These are phyloP conservation scores for Marasmius tenuissimus DNA, from an alignment of 1,284 basidiomycete species.

Conservation along the genomic window DNA sequence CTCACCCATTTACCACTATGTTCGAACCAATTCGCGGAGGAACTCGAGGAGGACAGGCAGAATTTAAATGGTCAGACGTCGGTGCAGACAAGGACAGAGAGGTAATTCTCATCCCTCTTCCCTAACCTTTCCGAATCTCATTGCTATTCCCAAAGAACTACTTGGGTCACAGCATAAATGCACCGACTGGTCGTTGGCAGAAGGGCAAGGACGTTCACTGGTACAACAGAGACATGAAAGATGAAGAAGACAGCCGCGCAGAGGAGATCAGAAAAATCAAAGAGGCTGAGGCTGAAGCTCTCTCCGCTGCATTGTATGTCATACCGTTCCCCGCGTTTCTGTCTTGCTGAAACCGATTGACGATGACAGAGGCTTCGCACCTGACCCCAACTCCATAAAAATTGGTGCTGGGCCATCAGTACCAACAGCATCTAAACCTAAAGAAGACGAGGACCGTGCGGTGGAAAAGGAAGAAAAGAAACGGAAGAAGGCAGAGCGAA, in stretches of 20 bases:
- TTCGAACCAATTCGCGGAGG: conserved; percentile 83
- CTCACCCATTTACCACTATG: conserved; percentile 40
- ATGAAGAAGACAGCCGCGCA: conserved; percentile 43
- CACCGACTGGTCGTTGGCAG: conserved; percentile 91
- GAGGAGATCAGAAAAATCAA: conserved; percentile 83
- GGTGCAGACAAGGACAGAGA: conserved; percentile 90
- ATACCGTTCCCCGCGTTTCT: not conserved
- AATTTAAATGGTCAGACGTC: conserved; percentile 92
- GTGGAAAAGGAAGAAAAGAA: conserved; percentile 58
- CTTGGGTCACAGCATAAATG: conserved; percentile 89
- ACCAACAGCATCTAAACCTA: conserved; percentile 17
- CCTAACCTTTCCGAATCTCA: not conserved
- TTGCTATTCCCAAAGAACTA: conserved; percentile 63
- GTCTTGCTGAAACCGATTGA: not conserved
- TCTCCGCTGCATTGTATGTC: conserved; percentile 75
- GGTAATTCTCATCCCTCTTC: conserved; percentile 40
- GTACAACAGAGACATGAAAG: conserved; percentile 71
- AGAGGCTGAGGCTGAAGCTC: conserved; percentile 84
- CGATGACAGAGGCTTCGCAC: conserved; percentile 60
- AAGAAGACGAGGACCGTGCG: conserved; percentile 28
- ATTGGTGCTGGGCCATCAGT: not conserved
- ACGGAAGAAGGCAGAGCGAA: conserved; percentile 60
- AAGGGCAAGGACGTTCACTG: conserved; percentile 94
- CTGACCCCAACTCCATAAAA: conserved; percentile 38
- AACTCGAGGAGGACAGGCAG: conserved; percentile 84